These are phyloP conservation scores for Podaxis rugospora DNA, from an alignment of 768 basidiomycete genomes.

Conservation along the genomic window DNA sequence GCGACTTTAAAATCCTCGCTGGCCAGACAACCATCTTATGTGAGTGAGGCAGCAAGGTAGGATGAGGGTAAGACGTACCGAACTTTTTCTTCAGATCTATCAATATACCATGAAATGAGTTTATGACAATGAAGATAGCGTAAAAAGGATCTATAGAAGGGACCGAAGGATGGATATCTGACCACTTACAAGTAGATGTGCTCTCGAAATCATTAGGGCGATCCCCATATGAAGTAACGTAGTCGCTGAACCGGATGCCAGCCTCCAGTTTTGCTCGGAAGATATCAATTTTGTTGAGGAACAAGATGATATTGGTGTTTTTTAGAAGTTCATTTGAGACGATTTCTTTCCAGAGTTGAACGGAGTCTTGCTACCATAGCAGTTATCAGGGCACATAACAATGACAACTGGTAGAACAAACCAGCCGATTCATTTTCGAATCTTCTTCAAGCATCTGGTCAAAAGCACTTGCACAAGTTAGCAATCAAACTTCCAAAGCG, in stretches of 20 bases:
- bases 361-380: slow-evolving; percentile 61
- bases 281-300: slow-evolving; percentile 82
- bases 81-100: slow-evolving; percentile 30
- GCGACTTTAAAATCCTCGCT: neutral
- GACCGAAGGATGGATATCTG: neutral
- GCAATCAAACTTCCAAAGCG: neutral
- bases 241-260: slow-evolving; percentile 60
- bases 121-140: neutral
- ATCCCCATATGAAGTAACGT: slow-evolving; percentile 68
- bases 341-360: slow-evolving; percentile 70
- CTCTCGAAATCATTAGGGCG: slow-evolving; percentile 69
- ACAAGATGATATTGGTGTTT: slow-evolving; percentile 70
- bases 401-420: slow-evolving; percentile 20
- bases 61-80: slow-evolving; percentile 24
- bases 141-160: neutral
- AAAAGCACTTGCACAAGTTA: slow-evolving; percentile 41
- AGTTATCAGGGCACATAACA: neutral
- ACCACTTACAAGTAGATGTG: slow-evolving; percentile 56
- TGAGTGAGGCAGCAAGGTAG: neutral
- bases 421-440: slow-evolving; percentile 56
- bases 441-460: slow-evolving; percentile 70
- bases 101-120: slow-evolving; percentile 24
- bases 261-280: slow-evolving; percentile 59
- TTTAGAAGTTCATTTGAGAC: slow-evolving; percentile 68
- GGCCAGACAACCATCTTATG: neutral